These are phyloP conservation scores for Hyphopichia fennica DNA, from an alignment of 1,139 yeast species.

Conservation along the genomic window DNA sequence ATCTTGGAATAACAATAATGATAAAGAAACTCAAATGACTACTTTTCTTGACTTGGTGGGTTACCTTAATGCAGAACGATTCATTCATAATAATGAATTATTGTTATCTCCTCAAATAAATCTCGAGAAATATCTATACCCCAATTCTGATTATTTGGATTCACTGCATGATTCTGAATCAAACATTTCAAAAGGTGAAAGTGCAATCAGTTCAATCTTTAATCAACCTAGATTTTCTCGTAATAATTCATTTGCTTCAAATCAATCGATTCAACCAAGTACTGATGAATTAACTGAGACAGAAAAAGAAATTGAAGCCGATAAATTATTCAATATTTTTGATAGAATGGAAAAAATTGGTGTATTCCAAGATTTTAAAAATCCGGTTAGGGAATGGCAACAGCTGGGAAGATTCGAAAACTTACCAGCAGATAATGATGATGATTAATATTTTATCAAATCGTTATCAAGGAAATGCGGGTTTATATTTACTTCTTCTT, in stretches of 20 bases:
- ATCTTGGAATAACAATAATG: constrained; percentile 10
- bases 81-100: constrained; percentile 15
- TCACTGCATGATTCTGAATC: constrained; percentile 21
- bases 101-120: constrained; percentile 17
- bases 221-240: constrained; percentile 1
- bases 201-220: neutral
- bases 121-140: constrained; percentile 14
- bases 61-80: constrained; percentile 17
- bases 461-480: too few relatives aligned
- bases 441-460: neutral
- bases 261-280: neutral
- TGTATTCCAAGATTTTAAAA: constrained; percentile 41
- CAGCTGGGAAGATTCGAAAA: constrained; percentile 33
- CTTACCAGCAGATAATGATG: constrained; percentile 5
- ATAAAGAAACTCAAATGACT: constrained; percentile 8
- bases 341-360: constrained; percentile 51
- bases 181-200: neutral
- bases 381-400: constrained; percentile 41
- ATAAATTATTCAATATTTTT: constrained; percentile 48
- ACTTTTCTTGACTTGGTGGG: constrained; percentile 26
- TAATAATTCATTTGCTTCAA: neutral
- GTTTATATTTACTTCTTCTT: too few relatives aligned
- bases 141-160: constrained; percentile 9
- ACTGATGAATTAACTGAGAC: constrained; percentile 35
- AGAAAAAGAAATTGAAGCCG: constrained; percentile 56